Conservation (phyloP, 805 yeast species). For the Scheffersomyces coipomensis region DNA sequence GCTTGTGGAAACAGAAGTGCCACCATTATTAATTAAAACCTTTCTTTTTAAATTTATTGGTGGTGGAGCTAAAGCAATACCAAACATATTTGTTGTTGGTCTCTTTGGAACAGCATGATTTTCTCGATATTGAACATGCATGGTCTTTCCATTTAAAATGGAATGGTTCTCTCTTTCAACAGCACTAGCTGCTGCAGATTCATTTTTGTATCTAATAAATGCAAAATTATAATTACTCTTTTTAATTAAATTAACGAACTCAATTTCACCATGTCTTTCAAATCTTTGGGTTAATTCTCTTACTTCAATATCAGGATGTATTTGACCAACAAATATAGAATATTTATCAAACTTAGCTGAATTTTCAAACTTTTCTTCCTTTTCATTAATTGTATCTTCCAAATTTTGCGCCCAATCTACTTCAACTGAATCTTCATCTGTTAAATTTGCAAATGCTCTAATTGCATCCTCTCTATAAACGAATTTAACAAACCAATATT, state of each 20-base stretch:
- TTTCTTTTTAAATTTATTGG: slow-evolving; percentile 63
- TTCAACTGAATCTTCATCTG: slow-evolving; percentile 51
- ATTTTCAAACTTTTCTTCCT: slow-evolving; percentile 1
- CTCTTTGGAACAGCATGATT: slow-evolving; percentile 20
- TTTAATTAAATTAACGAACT: slow-evolving; percentile 54
- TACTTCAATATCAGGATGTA: slow-evolving; percentile 53
- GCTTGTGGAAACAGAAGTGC: background rate
- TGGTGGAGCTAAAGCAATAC: slow-evolving; percentile 71
- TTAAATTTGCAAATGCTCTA: slow-evolving; percentile 71
- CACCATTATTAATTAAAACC: slow-evolving; percentile 10
- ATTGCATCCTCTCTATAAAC: slow-evolving; percentile 86
- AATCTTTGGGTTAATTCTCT: slow-evolving; percentile 59
- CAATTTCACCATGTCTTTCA: slow-evolving; percentile 63
- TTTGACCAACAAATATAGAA: slow-evolving; percentile 79
- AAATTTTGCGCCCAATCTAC: slow-evolving; percentile 89
- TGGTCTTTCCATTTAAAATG: slow-evolving; percentile 65
- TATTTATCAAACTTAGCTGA: slow-evolving; percentile 51
- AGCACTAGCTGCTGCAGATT: slow-evolving; percentile 80
- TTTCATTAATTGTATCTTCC: slow-evolving; percentile 35
- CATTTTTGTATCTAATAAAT: slow-evolving; percentile 63
- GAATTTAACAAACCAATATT: slow-evolving; percentile 74
- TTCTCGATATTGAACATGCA: slow-evolving; percentile 84
- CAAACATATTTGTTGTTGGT: slow-evolving; percentile 5
- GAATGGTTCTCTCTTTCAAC: slow-evolving; percentile 85
- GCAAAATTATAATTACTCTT: slow-evolving; percentile 60